phyloP scores from a whole-genome alignment of 495 filamentous ascomycete genomes.

The Aspergillus ellipticus region DNA sequence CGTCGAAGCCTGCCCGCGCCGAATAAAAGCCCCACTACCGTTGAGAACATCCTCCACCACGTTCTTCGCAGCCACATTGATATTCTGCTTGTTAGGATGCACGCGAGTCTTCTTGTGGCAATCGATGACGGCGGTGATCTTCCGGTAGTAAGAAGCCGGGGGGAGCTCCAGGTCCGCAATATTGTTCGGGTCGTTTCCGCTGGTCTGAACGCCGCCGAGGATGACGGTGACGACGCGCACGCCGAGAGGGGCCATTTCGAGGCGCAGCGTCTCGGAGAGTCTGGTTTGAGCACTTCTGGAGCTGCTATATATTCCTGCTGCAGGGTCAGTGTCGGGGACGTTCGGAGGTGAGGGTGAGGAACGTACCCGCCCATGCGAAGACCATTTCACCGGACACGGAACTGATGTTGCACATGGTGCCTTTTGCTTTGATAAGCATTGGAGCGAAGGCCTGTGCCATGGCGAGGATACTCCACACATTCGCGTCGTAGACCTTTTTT shows the following conservation, averaged over 20 bases:
- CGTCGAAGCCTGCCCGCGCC: constrained; percentile 18
- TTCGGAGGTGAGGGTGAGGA: background rate
- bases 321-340: background rate
- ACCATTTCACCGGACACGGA: constrained; percentile 18
- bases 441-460: constrained; percentile 40
- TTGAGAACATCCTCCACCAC: constrained; percentile 18
- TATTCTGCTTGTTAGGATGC: constrained; percentile 19
- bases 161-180: constrained; percentile 18
- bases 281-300: constrained; percentile 24
- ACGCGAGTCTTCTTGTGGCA: constrained; percentile 18
- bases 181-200: constrained; percentile 16
- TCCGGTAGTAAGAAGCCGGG: constrained; percentile 16
- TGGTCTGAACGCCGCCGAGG: constrained; percentile 17
- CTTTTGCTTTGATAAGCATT: constrained; percentile 36
- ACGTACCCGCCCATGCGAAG: constrained; percentile 25
- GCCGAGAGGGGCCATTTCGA: constrained; percentile 32
- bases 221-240: constrained; percentile 27
- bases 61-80: constrained; percentile 17
- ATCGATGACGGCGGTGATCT: constrained; percentile 15
- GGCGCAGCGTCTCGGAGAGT: constrained; percentile 27
- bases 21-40: constrained; percentile 12
- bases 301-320: constrained; percentile 20
- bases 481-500: constrained; percentile 42
- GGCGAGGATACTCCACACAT: constrained; percentile 35
- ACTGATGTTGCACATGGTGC: constrained; percentile 26